These are phyloP conservation scores for Aspergillus bombycis DNA, from an alignment of 2,329 filamentous ascomycete genomes.

Conservation along the genomic window DNA sequence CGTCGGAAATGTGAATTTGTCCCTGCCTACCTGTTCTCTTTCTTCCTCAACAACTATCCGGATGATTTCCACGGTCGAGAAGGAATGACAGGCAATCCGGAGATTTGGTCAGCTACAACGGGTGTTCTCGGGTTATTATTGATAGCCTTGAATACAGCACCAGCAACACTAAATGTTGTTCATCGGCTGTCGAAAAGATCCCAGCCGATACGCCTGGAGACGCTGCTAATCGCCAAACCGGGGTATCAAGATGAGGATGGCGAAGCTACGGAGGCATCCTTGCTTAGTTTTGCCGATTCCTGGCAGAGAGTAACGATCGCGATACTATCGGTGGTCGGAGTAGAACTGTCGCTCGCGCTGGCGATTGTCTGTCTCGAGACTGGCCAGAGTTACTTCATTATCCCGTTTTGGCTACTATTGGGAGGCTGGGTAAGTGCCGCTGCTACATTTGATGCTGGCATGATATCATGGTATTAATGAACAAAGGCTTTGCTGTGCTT, in stretches of 20 bases:
- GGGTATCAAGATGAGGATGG: slow-evolving; percentile 73
- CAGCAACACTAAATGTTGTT: slow-evolving; percentile 28
- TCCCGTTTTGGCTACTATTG: slow-evolving; percentile 64
- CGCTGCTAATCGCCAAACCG: slow-evolving; percentile 32
- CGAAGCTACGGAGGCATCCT: slow-evolving; percentile 65
- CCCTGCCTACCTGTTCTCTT: background rate
- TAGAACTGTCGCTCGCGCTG: slow-evolving; percentile 59
- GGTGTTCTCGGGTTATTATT: slow-evolving; percentile 30
- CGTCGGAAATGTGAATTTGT: background rate
- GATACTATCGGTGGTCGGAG: slow-evolving; percentile 57
- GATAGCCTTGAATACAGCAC: slow-evolving; percentile 26
- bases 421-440: slow-evolving; percentile 63
- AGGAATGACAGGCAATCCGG: slow-evolving; percentile 27
- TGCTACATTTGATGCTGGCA: background rate
- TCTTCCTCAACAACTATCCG: background rate
- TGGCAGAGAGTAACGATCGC: slow-evolving; percentile 60
- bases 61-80: slow-evolving; percentile 4
- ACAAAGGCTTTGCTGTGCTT: slow-evolving; percentile 28
- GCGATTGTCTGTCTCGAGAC: slow-evolving; percentile 55
- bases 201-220: slow-evolving; percentile 19
- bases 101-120: slow-evolving; percentile 24
- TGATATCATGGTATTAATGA: slow-evolving; percentile 20
- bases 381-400: slow-evolving; percentile 36
- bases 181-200: slow-evolving; percentile 20
- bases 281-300: slow-evolving; percentile 64